Evolutionary conservation across 345 rosid genomes (phyloP).

Genomic region (Isatis tinctoria): DNA sequence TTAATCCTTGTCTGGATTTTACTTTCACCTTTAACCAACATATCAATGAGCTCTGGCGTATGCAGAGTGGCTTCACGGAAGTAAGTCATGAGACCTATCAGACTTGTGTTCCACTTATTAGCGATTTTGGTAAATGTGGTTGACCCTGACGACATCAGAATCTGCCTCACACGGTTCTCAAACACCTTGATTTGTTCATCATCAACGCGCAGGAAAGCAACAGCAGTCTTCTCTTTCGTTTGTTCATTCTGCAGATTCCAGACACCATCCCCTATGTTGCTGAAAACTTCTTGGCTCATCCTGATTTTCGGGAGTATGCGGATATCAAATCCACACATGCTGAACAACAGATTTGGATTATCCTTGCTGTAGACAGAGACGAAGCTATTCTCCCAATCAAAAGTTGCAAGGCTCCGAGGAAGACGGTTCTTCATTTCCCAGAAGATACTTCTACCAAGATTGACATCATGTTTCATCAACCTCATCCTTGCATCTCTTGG

Average conservation of each 20-base stretch:
- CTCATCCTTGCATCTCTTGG: conserved; percentile 98
- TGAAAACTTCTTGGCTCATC: conserved; percentile 86
- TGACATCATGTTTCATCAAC: conserved; percentile 84
- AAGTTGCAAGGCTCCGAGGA: conserved; percentile 84
- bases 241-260: conserved; percentile 96
- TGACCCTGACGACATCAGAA: conserved; percentile 94
- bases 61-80: conserved; percentile 96
- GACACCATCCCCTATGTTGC: conserved; percentile 80
- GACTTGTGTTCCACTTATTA: conserved; percentile 90
- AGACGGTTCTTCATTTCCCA: conserved; percentile 97
- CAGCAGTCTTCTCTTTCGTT: conserved; percentile 87
- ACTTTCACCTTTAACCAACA: conserved; percentile 81
- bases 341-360: conserved; percentile 86
- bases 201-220: conserved; percentile 83
- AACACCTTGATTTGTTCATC: conserved; percentile 91
- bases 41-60: conserved; percentile 82
- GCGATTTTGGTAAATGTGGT: conserved; percentile 91
- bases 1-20: conserved; percentile 91
- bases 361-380: conserved; percentile 94
- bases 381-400: conserved; percentile 91
- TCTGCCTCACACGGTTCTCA: conserved; percentile 91
- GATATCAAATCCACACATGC: conserved; percentile 95
- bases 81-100: conserved; percentile 92
- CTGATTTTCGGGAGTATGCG: conserved; percentile 86
- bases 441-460: conserved; percentile 46